A percentile compares a stretch with the other conserved stretches of the same genome.
phyloP scores from a whole-genome alignment of 805 yeast species.

The Kazachstania psychrophila region DNA sequence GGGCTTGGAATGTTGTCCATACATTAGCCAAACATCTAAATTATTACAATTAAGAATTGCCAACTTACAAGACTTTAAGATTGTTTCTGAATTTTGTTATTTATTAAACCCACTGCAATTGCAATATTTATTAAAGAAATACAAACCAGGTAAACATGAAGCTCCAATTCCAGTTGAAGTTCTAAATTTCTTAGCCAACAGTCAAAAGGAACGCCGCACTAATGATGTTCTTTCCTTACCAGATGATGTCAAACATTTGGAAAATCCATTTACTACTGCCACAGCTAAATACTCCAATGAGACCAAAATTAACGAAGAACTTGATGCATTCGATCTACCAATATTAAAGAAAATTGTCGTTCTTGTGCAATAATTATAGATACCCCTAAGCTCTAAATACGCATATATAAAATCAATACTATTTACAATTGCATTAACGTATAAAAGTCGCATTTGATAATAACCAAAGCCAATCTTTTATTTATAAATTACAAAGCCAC shows the following conservation, averaged over 20 bases:
- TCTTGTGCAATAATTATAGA: too few relatives aligned
- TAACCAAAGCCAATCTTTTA: too few relatives aligned
- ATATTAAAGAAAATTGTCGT: too few relatives aligned
- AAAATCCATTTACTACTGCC: background rate
- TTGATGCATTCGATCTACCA: too few relatives aligned
- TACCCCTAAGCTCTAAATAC: too few relatives aligned
- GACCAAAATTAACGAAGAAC: too few relatives aligned
- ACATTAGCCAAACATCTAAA: constrained; percentile 8
- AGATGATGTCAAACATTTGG: background rate
- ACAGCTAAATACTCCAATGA: too few relatives aligned
- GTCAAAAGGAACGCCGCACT: constrained; percentile 6
- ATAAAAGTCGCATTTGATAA: too few relatives aligned
- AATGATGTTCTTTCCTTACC: constrained; percentile 1
- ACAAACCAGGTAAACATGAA: constrained; percentile 7
- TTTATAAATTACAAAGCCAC: too few relatives aligned
- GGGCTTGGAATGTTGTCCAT: background rate
- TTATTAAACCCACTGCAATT: constrained; percentile 7
- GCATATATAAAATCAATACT: too few relatives aligned
- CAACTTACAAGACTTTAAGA: constrained; percentile 7
- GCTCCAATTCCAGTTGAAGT: constrained; percentile 8
- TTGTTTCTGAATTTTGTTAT: constrained; percentile 10
- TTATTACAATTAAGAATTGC: constrained; percentile 11
- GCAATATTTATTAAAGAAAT: constrained; percentile 10
- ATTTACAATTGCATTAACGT: too few relatives aligned
- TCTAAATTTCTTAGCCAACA: constrained; percentile 6